Base-by-base conservation (phyloP, 2,329 filamentous ascomycete genomes). In the Conoideocrella luteorostrata region DNA sequence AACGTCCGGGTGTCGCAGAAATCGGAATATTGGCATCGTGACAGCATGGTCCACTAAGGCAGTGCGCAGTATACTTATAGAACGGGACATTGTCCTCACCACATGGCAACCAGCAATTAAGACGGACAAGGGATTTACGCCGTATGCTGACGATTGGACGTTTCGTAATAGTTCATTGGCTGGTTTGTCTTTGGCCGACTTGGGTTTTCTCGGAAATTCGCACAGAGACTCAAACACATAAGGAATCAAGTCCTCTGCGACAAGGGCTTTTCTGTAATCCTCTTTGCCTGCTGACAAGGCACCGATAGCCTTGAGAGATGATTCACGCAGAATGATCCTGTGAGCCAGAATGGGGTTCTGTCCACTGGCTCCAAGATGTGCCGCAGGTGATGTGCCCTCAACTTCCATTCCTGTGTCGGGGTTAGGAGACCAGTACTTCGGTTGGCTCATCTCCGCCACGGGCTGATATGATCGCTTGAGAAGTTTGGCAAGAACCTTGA, bases 11-110 rank as follows among this genome's bases (percentile, higher is more conserved):
- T 93, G 85, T 45, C 74, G 80, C 50, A 97, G 72, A 36, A 96
- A 78, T 23, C 73, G 71, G 52, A 90, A 84, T 7, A 95, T 69
- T 4, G 90, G 90, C 52, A 80, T 75, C 2, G 86, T 84, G 40
- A 95, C 83, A 5, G 82, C 85, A 47, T 88, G 81, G 63, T 98
- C 93, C 46, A 95, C 87, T 37, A 98, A 69, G 40, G 84, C 86
- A 3, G 93, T 97, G 39, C 93, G 74, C 15, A 97, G 68, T 34
- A 91, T 82, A 59, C 80, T 86, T 18, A 95, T 84, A 1, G 89
- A 95, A 33, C 93, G 80, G 3, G 88, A 88, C 38, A 97, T 71
- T 60, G 89, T 86, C 49, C 87, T 78, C 22, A 89, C 78, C 21
- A 86, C 82, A 56, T 87, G 83, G 58, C 90, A 96, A 1, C 88